Conservation (phyloP, 1,284 basidiomycete genomes). For the Grifola frondosa region DNA sequence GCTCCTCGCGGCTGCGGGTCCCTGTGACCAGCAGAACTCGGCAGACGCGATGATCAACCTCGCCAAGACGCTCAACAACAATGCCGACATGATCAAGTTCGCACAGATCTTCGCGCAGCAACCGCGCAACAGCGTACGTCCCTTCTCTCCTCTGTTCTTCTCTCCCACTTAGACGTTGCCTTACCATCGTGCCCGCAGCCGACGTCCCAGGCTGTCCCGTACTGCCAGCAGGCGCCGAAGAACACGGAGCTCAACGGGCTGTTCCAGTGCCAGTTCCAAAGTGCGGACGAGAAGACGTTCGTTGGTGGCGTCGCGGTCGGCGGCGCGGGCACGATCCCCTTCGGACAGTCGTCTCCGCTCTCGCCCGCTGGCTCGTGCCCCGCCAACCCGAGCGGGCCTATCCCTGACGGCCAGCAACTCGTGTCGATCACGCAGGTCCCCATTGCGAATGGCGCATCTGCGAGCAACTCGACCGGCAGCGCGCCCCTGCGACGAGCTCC, state of each 20-base stretch:
- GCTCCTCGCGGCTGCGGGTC: conserved; percentile 50
- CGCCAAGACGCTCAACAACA: conserved; percentile 52
- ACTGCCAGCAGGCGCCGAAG: conserved; percentile 40
- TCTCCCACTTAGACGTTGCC: neutral
- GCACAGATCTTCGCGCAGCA: conserved; percentile 63
- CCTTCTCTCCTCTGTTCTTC: conserved; percentile 2
- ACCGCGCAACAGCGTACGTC: conserved; percentile 43
- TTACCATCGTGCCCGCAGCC: conserved; percentile 27
- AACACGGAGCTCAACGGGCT: conserved; percentile 39
- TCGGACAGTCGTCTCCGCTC: conserved; percentile 31
- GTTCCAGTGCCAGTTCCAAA: conserved; percentile 43
- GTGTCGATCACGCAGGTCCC: conserved; percentile 42
- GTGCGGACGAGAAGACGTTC: conserved; percentile 33
- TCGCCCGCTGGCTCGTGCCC: conserved; percentile 41
- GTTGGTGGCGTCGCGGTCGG: conserved; percentile 28
- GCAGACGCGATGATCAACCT: conserved; percentile 61
- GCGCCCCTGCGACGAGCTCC: no score
- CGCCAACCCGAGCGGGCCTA: conserved; percentile 36
- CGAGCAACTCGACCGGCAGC: no score
- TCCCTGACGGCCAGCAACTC: conserved; percentile 54
- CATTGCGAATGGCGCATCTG: no score
- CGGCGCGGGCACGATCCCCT: conserved; percentile 37
- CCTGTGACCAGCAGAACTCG: conserved; percentile 60
- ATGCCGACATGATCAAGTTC: conserved; percentile 53
- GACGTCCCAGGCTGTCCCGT: conserved; percentile 33